phyloP scores from a whole-genome alignment of 805 yeast genomes.

The Tetrapisispora namnaoensis region DNA sequence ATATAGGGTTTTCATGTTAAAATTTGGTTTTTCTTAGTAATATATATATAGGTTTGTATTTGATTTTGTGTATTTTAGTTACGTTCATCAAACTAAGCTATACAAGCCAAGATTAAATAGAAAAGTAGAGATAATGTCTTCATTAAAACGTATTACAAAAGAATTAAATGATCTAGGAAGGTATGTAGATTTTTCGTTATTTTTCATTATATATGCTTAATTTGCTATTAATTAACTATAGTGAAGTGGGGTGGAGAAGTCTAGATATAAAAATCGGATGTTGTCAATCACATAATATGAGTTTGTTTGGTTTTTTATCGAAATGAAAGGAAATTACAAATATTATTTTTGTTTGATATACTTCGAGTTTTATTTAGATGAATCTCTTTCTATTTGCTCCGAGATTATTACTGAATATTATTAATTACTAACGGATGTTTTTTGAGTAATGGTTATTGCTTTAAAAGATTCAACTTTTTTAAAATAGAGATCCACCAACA shows the following conservation, averaged over 20 bases:
- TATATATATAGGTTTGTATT: no score
- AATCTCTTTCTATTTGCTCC: background rate
- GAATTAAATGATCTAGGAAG: conserved; percentile 92
- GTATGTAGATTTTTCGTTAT: conserved; percentile 40
- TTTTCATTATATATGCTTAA: background rate
- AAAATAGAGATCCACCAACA: conserved; percentile 92
- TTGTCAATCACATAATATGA: no score
- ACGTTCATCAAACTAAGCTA: background rate
- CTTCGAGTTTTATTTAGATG: no score
- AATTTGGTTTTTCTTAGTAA: background rate
- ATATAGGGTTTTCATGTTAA: background rate
- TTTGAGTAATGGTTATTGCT: background rate
- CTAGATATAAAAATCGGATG: no score
- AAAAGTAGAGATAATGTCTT: conserved; percentile 46
- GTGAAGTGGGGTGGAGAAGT: no score
- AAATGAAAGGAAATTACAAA: no score
- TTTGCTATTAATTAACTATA: no score
- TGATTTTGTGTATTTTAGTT: no score
- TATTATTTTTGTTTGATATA: no score
- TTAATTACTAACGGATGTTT: background rate
- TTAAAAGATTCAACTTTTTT: background rate
- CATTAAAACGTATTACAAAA: conserved; percentile 84
- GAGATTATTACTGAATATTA: conserved; percentile 9
- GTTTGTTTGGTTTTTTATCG: no score
- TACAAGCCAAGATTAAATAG: background rate